Evolutionary conservation across 805 yeast genomes (phyloP), one percentile per base, ranked within the genome.

Genomic region (Myxozyma kluyveri): DNA sequence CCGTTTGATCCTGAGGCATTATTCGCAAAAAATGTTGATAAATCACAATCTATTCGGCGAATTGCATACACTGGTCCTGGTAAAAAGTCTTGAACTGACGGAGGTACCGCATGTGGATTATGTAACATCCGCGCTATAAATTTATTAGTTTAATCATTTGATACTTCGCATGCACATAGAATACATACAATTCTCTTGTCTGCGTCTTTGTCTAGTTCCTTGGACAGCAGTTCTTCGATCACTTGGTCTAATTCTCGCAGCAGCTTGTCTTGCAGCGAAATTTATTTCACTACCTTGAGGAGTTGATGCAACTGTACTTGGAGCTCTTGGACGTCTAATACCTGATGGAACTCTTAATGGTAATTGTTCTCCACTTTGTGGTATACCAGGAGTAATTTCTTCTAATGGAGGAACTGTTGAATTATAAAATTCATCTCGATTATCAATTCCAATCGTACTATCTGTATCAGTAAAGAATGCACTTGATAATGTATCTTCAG

Each of bases 101-200:
- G 60, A 22, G 55, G 54, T 6, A 56, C 60, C 1, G 60, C 60
- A 29, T 56, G 60, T 2, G 58, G 60, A 40, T 56, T 56, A 24
- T 54, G 33, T 43, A 56, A 18, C 60, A 56, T 56, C 21, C 59
- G 60, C 18, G 54, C 59, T 53, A 17, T 14, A 22, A 9, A 19
- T 4, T 24, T 22, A 23, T 26, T 47, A 35, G 41, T 19, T 19
- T 22, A n/a, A 39, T 12, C 29, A 6, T 4, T 22, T 9, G n/a
- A 4, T 26, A 10, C 12, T 9, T 10, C 22, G 27, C 4, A 40
- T 23, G 3, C 4, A 17, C 24, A 22, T 4, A 17, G n/a, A 12
- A 17, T 24, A 19, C 19, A 4, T 33, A 52, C 57, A 52, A 21
- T 56, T 56, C 42, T 56, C 60, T n/a, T 49, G 49, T 24, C 60